These are phyloP conservation scores for Pyrenula aspistea DNA, from an alignment of 495 filamentous ascomycete species.

Conservation along the genomic window DNA sequence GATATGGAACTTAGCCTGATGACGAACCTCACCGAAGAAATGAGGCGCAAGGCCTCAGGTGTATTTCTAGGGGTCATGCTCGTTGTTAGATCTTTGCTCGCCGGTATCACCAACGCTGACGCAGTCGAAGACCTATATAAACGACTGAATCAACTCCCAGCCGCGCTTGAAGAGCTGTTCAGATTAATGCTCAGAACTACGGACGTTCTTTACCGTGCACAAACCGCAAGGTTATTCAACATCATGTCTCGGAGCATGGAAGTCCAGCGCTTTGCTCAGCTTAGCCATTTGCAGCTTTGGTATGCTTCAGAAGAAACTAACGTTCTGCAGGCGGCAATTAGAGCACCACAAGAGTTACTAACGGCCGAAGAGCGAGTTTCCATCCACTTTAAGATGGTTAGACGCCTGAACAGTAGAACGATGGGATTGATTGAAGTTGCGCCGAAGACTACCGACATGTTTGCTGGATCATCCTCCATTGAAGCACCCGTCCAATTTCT, in stretches of 20 bases:
- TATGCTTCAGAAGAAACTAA: not conserved
- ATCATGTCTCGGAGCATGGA: not conserved
- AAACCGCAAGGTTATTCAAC: too few relatives aligned
- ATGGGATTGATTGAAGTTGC: not conserved
- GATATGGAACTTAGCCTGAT: not conserved
- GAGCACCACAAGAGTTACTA: not conserved
- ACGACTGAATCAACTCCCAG: slow-evolving; percentile 13
- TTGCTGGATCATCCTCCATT: not conserved
- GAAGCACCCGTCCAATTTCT: not conserved
- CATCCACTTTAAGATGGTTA: not conserved
- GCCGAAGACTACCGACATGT: not conserved
- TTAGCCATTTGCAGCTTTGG: not conserved
- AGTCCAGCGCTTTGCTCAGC: not conserved
- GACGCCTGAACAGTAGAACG: not conserved
- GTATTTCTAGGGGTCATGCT: slow-evolving; percentile 30
- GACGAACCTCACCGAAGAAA: slow-evolving; percentile 2
- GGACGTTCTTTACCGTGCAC: not conserved
- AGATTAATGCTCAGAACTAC: slow-evolving; percentile 7
- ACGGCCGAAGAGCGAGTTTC: not conserved
- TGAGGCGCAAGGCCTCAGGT: slow-evolving; percentile 17
- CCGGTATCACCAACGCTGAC: slow-evolving; percentile 18
- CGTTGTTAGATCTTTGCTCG: slow-evolving; percentile 16
- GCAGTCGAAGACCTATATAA: slow-evolving; percentile 9
- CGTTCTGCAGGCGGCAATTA: not conserved
- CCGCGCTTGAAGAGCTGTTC: slow-evolving; percentile 14